phyloP scores from a whole-genome alignment of 2,329 filamentous ascomycete species.

The Paramyrothecium roridum region DNA sequence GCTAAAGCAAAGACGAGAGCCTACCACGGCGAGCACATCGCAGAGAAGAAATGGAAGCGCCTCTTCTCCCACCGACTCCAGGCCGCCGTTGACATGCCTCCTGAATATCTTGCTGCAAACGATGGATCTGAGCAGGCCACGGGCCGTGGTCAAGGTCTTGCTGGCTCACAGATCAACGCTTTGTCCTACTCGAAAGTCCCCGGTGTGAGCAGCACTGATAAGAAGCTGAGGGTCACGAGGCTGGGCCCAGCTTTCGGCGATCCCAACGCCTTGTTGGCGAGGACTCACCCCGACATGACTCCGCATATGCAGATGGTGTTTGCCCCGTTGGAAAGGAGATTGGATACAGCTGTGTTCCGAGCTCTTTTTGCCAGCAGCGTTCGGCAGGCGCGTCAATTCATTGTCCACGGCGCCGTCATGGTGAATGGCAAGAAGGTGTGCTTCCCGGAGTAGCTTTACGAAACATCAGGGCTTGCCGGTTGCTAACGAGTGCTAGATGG shows the following conservation, averaged over 20 bases:
- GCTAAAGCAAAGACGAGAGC: conserved; percentile 80
- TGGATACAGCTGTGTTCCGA: conserved; percentile 93
- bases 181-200: conserved; percentile 29
- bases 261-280: conserved; percentile 27
- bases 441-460: neutral
- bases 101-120: conserved; percentile 70
- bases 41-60: conserved; percentile 88
- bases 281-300: conserved; percentile 48
- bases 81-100: conserved; percentile 82
- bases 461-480: neutral
- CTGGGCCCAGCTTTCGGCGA: conserved; percentile 17
- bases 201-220: conserved; percentile 7
- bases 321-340: conserved; percentile 81
- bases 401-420: conserved; percentile 87
- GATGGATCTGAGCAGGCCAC: conserved; percentile 83
- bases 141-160: conserved; percentile 74
- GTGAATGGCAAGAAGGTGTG: conserved; percentile 93
- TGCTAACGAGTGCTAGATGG: conserved; percentile 61
- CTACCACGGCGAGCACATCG: conserved; percentile 94
- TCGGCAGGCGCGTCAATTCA: conserved; percentile 89
- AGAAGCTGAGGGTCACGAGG: conserved; percentile 3
- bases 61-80: conserved; percentile 83
- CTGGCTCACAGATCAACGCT: conserved; percentile 26
- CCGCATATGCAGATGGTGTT: conserved; percentile 98
- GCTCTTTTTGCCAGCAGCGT: conserved; percentile 92